Conservation (phyloP, 2,329 filamentous ascomycete species). For the Oidium heveae region DNA sequence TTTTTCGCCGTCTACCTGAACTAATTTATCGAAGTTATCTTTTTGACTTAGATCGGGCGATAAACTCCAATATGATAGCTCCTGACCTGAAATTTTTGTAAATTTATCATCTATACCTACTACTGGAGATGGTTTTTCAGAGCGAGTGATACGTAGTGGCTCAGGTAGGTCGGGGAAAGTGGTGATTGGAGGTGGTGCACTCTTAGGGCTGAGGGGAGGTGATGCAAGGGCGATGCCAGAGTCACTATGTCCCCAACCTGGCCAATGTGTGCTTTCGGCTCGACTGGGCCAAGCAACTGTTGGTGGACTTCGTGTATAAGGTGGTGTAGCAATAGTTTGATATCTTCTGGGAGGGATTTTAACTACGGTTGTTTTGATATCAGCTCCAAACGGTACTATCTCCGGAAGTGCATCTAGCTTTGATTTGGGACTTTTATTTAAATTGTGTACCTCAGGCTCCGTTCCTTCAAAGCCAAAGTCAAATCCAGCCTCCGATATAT, state of each 20-base stretch:
- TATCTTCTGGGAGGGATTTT: not conserved
- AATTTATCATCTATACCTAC: no score
- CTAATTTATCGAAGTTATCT: no score
- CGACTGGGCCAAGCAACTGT: not conserved
- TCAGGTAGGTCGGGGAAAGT: not conserved
- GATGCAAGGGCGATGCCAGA: not conserved
- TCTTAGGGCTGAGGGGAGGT: not conserved
- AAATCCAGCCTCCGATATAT: not conserved
- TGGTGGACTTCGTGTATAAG: not conserved
- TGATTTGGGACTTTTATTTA: not conserved
- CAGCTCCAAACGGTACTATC: not conserved
- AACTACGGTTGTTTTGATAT: not conserved
- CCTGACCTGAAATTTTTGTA: no score
- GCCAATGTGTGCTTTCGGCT: not conserved
- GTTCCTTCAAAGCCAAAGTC: not conserved
- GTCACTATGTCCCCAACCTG: not conserved
- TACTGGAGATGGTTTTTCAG: no score
- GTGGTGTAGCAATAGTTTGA: not conserved
- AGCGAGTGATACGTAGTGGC: no score
- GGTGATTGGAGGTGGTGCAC: not conserved
- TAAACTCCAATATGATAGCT: no score
- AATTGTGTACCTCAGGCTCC: not conserved
- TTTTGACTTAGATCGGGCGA: no score
- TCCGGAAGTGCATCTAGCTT: not conserved
- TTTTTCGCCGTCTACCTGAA: no score